Evolutionary conservation across 2,329 filamentous ascomycete species (phyloP), one percentile per base, ranked within the genome.

Genomic region (Fonsecaea pedrosoi): DNA sequence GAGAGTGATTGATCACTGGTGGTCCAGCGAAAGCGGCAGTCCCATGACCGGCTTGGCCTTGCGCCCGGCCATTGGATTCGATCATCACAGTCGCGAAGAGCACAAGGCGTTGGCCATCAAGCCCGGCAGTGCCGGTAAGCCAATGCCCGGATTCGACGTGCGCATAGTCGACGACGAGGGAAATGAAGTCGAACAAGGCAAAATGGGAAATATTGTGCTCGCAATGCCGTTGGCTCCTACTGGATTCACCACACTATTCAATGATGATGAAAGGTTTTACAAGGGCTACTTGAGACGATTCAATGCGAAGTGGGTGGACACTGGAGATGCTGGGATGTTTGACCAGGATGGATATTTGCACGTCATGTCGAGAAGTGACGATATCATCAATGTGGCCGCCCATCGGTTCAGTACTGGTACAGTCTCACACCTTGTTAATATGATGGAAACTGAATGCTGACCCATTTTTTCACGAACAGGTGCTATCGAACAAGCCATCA

Each of bases 361-460:
- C 72, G 83, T 90, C 72, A 89, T 89, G 85, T 82, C 83, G 3
- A 78, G 87, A 61, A 84, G 84, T 37, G 94, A 97, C 80, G 94
- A 97, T 77, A 90, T 97, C 67, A 93, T 97, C 75, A 97, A 97
- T 75, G 94, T 97, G n/a, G 94, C 93, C 48, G 93, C 94, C 4
- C 94, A 97, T 80, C 87, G 94, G 13, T 89, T 97, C 68, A 94
- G 91, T 70, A 97, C 93, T 10, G 92, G 91, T 91, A 82, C 73
- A 84, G 77, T n/a, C 4, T 25, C 10, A 37, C 45, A 48, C 40
- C 55, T 48, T n/a, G 53, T 25, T 45, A 60, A 54, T 30, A 48
- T 54, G n/a, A n/a, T 18, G 6, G 5, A 55, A 69, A 35, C 34
- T 30, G 6, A 30, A 42, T 13, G 35, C 59, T 68, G 55, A 62